Base-by-base conservation (phyloP, 2,329 filamentous ascomycete genomes). In the Colletotrichum lupini region DNA sequence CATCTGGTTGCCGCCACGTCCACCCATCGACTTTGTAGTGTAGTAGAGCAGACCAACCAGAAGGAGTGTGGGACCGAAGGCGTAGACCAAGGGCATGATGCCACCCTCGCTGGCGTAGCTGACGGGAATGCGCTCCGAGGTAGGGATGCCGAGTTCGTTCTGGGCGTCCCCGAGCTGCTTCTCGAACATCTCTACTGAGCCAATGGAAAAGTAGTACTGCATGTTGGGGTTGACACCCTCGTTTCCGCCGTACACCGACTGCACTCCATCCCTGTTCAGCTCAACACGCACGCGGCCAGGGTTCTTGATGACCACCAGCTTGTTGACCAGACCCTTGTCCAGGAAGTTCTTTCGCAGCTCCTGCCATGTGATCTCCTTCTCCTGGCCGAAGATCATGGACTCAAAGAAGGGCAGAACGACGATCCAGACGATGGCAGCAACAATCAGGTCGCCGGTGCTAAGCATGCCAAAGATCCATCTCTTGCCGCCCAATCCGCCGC, bases 261-360 rank as follows among this genome's bases (percentile, higher is more conserved):
- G 88, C 49, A 93, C 89, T 37, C 92, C 93, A 77, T 95, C 92
- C 61, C 93, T 92, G 81, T 97, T 92, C 61, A 97, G 87, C 76
- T 94, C 90, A 37, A 98, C 94, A 67, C 93, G 91, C 58, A 98
- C 97, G 74, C 90, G 90, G 16, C 81, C 81, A 14, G 72, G 37
- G 78, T 91, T 92, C 75, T 92, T 90, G 77, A 95, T 92, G 64
- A 98, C 89, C 42, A 97, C 92, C 22, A 99, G 89, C 86, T 95
- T 98, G 85, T 98, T 94, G 24, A 99, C 95, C 28, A 99, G 88
- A 8, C 97, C 97, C 87, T 97, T 98, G 84, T 98, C 95, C 74
- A 99, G 87, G 87, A 98, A 98, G 37, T 95, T 97, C 77, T 91
- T 95, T 75, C 94, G 89, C 85, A 99, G 94, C 84, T 99, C 97